phyloP scores from a whole-genome alignment of 345 rosid genomes.

The Euphorbia tirucalli region DNA sequence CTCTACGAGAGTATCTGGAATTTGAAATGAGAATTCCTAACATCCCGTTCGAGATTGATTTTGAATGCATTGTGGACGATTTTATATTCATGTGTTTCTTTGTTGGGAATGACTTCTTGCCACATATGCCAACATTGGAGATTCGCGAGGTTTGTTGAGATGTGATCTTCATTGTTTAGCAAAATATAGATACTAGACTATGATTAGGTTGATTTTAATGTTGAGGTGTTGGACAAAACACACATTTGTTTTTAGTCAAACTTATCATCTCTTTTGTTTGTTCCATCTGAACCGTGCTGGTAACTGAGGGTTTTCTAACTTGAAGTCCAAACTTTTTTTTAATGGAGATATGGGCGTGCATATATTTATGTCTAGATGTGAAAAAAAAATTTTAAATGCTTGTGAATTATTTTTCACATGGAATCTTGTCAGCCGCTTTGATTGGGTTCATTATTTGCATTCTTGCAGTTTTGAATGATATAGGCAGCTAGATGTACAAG shows the following conservation, averaged over 20 bases:
- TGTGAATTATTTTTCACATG: too few species aligned
- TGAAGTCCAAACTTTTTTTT: neutral
- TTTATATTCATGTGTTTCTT: conserved; percentile 96
- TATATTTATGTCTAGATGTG: neutral
- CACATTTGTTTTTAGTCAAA: neutral
- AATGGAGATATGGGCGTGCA: neutral
- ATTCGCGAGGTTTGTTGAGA: conserved; percentile 81
- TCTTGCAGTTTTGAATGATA: neutral
- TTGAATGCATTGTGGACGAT: conserved; percentile 85
- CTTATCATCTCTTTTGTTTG: neutral
- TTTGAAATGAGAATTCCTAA: conserved; percentile 63
- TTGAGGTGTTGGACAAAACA: neutral
- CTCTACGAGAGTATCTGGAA: conserved; percentile 89
- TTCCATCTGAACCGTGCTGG: neutral
- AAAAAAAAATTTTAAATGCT: neutral
- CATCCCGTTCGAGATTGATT: conserved; percentile 45
- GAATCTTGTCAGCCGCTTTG: too few species aligned
- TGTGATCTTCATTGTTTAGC: neutral
- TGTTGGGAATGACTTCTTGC: conserved; percentile 96
- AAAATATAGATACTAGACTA: neutral
- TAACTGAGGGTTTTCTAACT: neutral
- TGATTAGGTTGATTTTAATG: neutral
- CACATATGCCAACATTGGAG: conserved; percentile 98
- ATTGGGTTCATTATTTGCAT: too few species aligned
- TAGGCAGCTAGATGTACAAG: neutral